phyloP scores from a whole-genome alignment of 345 rosid species.

The Populus euphratica region DNA sequence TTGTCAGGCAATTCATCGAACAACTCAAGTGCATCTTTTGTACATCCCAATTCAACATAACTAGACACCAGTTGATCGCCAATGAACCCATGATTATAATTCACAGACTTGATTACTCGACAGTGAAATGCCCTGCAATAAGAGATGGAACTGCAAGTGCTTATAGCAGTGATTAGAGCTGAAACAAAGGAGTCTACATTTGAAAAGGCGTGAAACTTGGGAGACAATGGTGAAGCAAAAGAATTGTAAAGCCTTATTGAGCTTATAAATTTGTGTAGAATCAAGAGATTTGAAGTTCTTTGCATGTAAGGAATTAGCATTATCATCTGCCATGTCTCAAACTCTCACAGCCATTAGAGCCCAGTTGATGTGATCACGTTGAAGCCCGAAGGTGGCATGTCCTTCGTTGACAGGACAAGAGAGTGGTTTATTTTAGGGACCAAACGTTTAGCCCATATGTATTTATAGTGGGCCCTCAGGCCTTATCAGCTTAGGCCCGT shows the following conservation, averaged over 20 bases:
- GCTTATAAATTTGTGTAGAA: background rate
- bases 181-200: constrained; percentile 43
- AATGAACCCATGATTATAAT: constrained; percentile 56
- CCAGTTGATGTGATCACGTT: background rate
- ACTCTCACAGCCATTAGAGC: background rate
- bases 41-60: constrained; percentile 37
- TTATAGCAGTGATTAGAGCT: constrained; percentile 34
- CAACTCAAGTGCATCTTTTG: constrained; percentile 38
- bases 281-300: constrained; percentile 4
- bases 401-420: background rate
- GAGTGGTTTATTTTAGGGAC: background rate
- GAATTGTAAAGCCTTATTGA: constrained; percentile 1
- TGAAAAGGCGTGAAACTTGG: constrained; percentile 17
- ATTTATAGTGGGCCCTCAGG: background rate
- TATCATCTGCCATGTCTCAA: constrained; percentile 24
- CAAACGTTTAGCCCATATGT: background rate
- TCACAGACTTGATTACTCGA: constrained; percentile 44
- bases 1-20: constrained; percentile 64
- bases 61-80: constrained; percentile 54
- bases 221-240: constrained; percentile 9
- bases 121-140: constrained; percentile 35
- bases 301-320: constrained; percentile 8
- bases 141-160: constrained; percentile 36
- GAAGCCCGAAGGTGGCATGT: background rate
- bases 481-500: background rate